Conservation (phyloP, 2,329 filamentous ascomycete species). For the Talaromyces rugulosus region DNA sequence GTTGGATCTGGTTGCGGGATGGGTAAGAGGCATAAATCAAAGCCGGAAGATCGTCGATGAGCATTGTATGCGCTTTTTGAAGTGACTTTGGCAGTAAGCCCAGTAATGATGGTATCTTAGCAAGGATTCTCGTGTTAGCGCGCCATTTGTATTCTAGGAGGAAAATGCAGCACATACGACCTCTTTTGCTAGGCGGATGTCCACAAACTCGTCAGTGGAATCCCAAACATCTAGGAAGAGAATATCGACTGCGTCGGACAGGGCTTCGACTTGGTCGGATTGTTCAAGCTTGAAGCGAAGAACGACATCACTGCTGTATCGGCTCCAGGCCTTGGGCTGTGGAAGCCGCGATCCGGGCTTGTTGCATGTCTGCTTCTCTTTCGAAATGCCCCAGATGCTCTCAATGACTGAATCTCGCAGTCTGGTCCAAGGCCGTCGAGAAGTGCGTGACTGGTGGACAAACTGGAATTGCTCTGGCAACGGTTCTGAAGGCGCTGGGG, state of each 20-base stretch:
- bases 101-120: slow-evolving; percentile 66
- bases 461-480: slow-evolving; percentile 26
- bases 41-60: slow-evolving; percentile 76
- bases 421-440: slow-evolving; percentile 33
- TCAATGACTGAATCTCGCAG: slow-evolving; percentile 42
- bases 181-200: slow-evolving; percentile 73
- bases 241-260: slow-evolving; percentile 68
- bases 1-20: slow-evolving; percentile 31
- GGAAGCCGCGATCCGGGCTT: slow-evolving; percentile 17
- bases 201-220: slow-evolving; percentile 74
- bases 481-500: slow-evolving; percentile 20
- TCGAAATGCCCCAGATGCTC: slow-evolving; percentile 38
- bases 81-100: slow-evolving; percentile 72
- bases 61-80: slow-evolving; percentile 63
- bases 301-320: slow-evolving; percentile 79
- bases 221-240: slow-evolving; percentile 91
- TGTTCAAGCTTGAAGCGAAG: slow-evolving; percentile 78
- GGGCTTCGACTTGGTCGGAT: slow-evolving; percentile 61
- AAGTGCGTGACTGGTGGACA: slow-evolving; percentile 24
- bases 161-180: slow-evolving; percentile 51
- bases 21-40: slow-evolving; percentile 75
- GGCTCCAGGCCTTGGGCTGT: slow-evolving; percentile 39
- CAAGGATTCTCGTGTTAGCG: slow-evolving; percentile 1
- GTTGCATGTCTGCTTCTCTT: slow-evolving; percentile 20
- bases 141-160: neutral